Base-by-base conservation (phyloP, 2,329 filamentous ascomycete species). In the Leptographium wingfieldii region DNA sequence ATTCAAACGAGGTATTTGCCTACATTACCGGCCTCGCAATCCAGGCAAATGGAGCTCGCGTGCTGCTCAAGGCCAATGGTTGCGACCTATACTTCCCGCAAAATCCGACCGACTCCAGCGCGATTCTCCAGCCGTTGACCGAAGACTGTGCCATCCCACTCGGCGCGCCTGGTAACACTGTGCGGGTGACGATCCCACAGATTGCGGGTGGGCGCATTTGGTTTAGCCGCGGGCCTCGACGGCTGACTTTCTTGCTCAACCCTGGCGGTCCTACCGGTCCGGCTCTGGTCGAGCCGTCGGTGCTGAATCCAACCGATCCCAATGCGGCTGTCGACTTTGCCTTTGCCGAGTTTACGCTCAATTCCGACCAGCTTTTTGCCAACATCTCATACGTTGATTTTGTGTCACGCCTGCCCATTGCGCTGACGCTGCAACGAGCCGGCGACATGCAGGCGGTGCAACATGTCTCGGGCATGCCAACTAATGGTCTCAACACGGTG, bases 381-480 rank as follows among this genome's bases (percentile, higher is more conserved):
- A 85, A 85, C 63, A 85, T 88, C 70, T 81, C 76, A 67, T 82
- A 85, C 67, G 84, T 87, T 52, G 84, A 88, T 69, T 87, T 87
- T 67, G 79, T 86, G 5, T 63, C 72, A 43, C 72, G 73, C n/a
- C 66, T 82, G 66, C 81, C 82, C 5, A 76, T 84, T 33, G 73
- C 78, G 1, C 70, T 84, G 63, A 74, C 75, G 5, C 72, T 84
- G 12, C 72, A 73, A 51, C 75, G 72, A 5, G 67, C 65, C 16
- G 76, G 76, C n/a, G 51, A 14, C 46, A 19, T n/a, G 38, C 3
- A 19, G n/a, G 67, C 62, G 0, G 72, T 73, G 3, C 76, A 82
- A 65, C 72, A 75, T 52, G 73, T 87, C n/a, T 71, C 74, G 1
- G 86, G 87, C 9, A 80, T 88, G 73, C 70, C 74, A 0, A 63